phyloP scores from a whole-genome alignment of 306 rosid genomes.

The Trifolium pratense region DNA sequence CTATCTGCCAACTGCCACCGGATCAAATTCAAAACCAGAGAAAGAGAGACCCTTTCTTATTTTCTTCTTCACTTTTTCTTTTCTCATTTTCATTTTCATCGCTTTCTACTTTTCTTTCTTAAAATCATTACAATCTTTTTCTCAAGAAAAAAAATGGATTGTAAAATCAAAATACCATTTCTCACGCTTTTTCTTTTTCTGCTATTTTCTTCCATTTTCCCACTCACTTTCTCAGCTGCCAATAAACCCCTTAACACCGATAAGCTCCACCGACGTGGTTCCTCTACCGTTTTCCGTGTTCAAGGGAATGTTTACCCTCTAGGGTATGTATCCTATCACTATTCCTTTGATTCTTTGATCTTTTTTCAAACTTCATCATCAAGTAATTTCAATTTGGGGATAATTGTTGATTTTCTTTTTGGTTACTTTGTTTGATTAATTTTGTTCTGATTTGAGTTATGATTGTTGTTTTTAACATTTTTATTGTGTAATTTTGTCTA shows the following conservation, averaged over 20 bases:
- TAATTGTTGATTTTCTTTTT: not conserved
- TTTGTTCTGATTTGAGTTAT: not conserved
- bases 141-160: conserved; percentile 7
- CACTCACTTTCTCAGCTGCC: conserved; percentile 60
- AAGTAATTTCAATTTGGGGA: too few species aligned
- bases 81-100: not conserved
- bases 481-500: not conserved
- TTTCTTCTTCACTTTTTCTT: not conserved
- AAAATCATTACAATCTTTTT: not conserved
- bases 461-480: not conserved
- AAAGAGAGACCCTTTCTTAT: too few species aligned
- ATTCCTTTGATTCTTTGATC: not conserved
- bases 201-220: conserved; percentile 47
- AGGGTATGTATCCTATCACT: conserved; percentile 55
- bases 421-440: not conserved
- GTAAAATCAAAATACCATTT: conserved; percentile 28
- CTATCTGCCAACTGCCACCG: not conserved
- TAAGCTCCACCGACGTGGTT: conserved; percentile 36
- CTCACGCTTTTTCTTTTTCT: conserved; percentile 41
- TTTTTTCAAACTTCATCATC: not conserved
- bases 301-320: conserved; percentile 87
- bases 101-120: conserved; percentile 1
- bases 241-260: conserved; percentile 42
- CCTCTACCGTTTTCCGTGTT: conserved; percentile 67
- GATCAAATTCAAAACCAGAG: not conserved